Evolutionary conservation across 2,329 filamentous ascomycete genomes (phyloP), one percentile per base, ranked within the genome.

Genomic region (Pseudogymnoascus sp.): DNA sequence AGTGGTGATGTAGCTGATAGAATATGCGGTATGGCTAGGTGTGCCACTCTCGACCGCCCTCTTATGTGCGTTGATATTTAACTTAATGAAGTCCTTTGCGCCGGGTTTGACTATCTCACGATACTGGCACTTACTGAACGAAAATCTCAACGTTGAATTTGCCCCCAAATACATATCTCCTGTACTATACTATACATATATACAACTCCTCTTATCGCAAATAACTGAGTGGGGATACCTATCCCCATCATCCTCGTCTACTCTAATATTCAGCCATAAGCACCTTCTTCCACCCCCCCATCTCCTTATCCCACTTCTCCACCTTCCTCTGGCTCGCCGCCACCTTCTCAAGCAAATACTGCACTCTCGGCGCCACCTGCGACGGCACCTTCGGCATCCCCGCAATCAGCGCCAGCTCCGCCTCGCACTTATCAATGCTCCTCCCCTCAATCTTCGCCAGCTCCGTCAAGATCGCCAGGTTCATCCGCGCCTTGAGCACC

Each of bases 361-460:
- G 78, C 2, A 91, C 81, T 35, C 93, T 79, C 0, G 83, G 81
- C 0, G 77, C 78, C 29, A 90, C 79, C 78, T 95, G 88, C 19
- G 78, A 76, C 0, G 91, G 89, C 74, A 90, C 85, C 60, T 82
- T 87, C 6, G 88, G 88, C 69, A 96, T 73, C 19, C 81, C 80
- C 0, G 84, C 90, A n/a, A 97, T 75, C 62, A 90, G 72, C 9
- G 76, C 80, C 64, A 97, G 78, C 75, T 97, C 93, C 26, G 80
- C 79, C 78, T 97, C 93, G 50, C 84, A 88, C 75, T 91, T 91
- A 42, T 88, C 86, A 65, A 97, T 91, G 9, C 76, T 87, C 73
- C 85, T 85, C 60, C 82, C 87, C 77, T 96, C 91, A 2, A 85
- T 82, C 70, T 87, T 87, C 23, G 86, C 84, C 63, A 90, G 77